phyloP scores from a whole-genome alignment of 768 basidiomycete genomes.

The Boletellus ananiceps region DNA sequence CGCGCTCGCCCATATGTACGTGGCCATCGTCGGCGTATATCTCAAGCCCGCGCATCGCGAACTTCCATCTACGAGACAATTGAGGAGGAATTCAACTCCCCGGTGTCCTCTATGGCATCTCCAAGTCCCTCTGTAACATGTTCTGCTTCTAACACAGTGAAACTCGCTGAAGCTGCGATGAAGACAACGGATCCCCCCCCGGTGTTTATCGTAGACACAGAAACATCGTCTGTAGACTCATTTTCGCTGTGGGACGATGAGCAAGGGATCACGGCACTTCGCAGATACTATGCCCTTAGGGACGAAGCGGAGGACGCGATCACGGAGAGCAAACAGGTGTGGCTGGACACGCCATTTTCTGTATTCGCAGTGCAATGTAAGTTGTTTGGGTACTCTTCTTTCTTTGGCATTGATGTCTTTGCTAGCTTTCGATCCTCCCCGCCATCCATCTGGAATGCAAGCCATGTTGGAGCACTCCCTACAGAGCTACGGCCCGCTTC shows the following conservation, averaged over 20 bases:
- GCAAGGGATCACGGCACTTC: slow-evolving; percentile 55
- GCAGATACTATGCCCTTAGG: slow-evolving; percentile 64
- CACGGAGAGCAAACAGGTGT: slow-evolving; percentile 57
- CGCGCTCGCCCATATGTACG: slow-evolving; percentile 41
- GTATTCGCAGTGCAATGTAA: slow-evolving; percentile 68
- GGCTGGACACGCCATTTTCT: slow-evolving; percentile 72
- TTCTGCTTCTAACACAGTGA: slow-evolving; percentile 31
- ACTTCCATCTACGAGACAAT: slow-evolving; percentile 78
- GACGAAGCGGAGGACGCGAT: slow-evolving; percentile 67
- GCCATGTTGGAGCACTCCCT: slow-evolving; percentile 70
- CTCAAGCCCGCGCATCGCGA: slow-evolving; percentile 57
- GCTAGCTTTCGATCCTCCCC: slow-evolving; percentile 68
- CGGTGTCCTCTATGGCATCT: slow-evolving; percentile 26
- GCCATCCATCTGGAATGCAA: slow-evolving; percentile 60
- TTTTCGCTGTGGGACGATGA: slow-evolving; percentile 63
- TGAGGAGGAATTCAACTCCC: slow-evolving; percentile 56
- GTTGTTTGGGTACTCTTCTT: slow-evolving; percentile 22
- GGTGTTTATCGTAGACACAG: slow-evolving; percentile 55
- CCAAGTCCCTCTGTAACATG: slow-evolving; percentile 11
- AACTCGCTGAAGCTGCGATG: slow-evolving; percentile 2
- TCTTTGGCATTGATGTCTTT: slow-evolving; percentile 1
- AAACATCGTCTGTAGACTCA: slow-evolving; percentile 45
- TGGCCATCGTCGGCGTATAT: slow-evolving; percentile 64
- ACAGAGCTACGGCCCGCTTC: slow-evolving; percentile 67
- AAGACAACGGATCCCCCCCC: slow-evolving; percentile 34